These are phyloP conservation scores for Phytopythium sindhum DNA, from an alignment of 352 stramenopile genomes.

Conservation along the genomic window DNA sequence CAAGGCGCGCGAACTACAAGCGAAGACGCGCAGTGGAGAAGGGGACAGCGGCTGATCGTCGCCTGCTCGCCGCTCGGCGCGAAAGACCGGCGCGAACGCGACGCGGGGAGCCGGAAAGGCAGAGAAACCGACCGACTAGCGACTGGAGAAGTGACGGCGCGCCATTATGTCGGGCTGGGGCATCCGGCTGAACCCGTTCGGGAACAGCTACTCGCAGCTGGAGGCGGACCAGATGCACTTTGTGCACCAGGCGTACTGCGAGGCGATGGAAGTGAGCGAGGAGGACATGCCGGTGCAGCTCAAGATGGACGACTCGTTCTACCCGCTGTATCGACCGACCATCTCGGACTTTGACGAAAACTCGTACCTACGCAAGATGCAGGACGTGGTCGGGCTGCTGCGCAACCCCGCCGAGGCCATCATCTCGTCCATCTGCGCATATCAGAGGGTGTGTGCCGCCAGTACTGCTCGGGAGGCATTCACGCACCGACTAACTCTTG, in stretches of 20 bases:
- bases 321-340: slow-evolving; percentile 67
- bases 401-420: slow-evolving; percentile 80
- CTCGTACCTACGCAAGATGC: slow-evolving; percentile 87
- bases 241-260: slow-evolving; percentile 83
- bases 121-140: not conserved
- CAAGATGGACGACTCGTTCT: slow-evolving; percentile 85
- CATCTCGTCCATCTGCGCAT: slow-evolving; percentile 84
- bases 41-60: slow-evolving; percentile 9
- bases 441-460: slow-evolving; percentile 43
- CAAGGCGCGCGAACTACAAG: not conserved
- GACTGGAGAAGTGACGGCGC: not conserved
- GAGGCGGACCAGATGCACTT: slow-evolving; percentile 84
- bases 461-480: not conserved
- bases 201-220: slow-evolving; percentile 80
- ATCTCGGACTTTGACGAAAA: slow-evolving; percentile 85
- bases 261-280: slow-evolving; percentile 79
- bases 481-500: slow-evolving; percentile 6
- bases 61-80: not conserved
- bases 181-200: slow-evolving; percentile 79
- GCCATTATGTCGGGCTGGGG: slow-evolving; percentile 72
- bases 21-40: slow-evolving; percentile 10
- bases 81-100: not conserved
- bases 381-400: slow-evolving; percentile 76
- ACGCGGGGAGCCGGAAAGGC: not conserved
- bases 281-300: slow-evolving; percentile 80